Evolutionary conservation across 352 stramenopile species (phyloP), one percentile per base, ranked within the genome.

Genomic region (Globisporangium apiculatum): DNA sequence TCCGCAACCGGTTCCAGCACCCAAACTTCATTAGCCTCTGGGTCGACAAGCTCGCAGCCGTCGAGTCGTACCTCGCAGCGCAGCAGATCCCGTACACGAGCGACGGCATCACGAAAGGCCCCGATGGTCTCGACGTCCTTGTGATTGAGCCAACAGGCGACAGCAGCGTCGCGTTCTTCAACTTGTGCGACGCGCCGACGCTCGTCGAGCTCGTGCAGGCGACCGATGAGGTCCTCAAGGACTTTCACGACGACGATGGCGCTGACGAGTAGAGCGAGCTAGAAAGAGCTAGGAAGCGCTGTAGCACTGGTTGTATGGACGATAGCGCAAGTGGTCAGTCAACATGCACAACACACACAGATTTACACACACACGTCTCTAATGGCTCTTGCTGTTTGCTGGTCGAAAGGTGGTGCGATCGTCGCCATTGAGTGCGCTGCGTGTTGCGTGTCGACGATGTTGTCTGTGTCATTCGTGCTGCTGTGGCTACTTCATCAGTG

Each of bases 21-120:
- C 74, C 81, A 12, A 94, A 94, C 76, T 94, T 91, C 64, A 86
- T 94, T 61, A 90, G 79, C 45, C 66, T 94, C 15, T 94, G 79
- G 73, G 76, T 94, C 50, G 83, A 94, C 66, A 79, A 87, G 63
- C 68, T 94, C 36, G 52, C 59, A 36, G 72, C 80, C 59, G 78
- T 87, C 36, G 76, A 90, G 58, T 55, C 66, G 36, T 91, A 82
- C 57, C 68, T 94, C 17, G 72, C 86, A 65, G 62, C 75, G 43
- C 60, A 90, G 62, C 76, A 86, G 40, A 75, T 91, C 50, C 76
- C 80, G 7, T 71, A 75, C 68, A 52, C 61, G 4, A 79, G 64
- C 58, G 80, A 89, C 31, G 75, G 75, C 36, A 68, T 91, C 53
- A 66, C 79, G 3, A 68, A 79, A 57, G 79, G 73, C 6, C 78